These are phyloP conservation scores for carrot (Daucus carota) DNA, from an alignment of 129 eudicot species.

Conservation along the genomic window DNA sequence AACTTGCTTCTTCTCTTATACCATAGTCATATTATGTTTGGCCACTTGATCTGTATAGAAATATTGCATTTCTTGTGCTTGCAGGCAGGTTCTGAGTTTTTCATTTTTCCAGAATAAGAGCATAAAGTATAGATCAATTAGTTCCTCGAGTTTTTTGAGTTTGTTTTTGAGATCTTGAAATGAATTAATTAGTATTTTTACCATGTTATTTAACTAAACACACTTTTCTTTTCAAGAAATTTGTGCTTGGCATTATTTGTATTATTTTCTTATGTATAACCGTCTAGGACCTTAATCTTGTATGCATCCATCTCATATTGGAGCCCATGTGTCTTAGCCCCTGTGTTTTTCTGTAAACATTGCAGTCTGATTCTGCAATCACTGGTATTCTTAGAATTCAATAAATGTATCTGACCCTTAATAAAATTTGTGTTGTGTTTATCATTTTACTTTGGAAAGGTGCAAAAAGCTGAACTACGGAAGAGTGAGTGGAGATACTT, in stretches of 20 bases:
- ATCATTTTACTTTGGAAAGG: constrained; percentile 34
- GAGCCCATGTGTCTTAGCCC: background rate
- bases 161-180: background rate
- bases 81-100: background rate
- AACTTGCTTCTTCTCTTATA: background rate
- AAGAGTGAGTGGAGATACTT: constrained; percentile 72
- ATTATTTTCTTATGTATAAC: background rate
- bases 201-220: background rate
- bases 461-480: constrained; percentile 70
- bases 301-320: background rate
- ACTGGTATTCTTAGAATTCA: background rate
- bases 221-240: background rate
- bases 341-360: background rate
- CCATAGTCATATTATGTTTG: background rate
- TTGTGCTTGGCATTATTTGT: background rate
- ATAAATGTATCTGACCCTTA: background rate
- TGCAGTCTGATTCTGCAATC: background rate
- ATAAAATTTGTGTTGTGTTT: constrained; percentile 12
- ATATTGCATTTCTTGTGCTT: background rate
- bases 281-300: background rate
- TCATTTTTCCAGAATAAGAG: background rate
- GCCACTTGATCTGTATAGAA: background rate
- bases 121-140: background rate
- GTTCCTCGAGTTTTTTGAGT: background rate
- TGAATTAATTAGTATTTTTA: background rate